phyloP scores from a whole-genome alignment of 306 rosid species.

The Ormosia emarginata region DNA sequence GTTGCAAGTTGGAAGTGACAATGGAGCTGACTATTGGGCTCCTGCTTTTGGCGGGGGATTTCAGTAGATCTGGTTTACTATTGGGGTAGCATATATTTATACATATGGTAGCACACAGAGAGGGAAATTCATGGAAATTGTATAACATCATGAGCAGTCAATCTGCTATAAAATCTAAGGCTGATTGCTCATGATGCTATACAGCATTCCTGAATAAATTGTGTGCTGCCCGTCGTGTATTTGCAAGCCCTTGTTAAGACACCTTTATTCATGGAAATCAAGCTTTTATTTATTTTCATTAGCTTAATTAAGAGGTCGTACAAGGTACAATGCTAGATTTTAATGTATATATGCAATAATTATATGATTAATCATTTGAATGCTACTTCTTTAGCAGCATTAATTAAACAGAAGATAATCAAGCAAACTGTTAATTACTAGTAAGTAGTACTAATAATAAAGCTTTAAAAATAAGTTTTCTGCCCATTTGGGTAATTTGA shows the following conservation, averaged over 20 bases:
- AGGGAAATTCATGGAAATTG: constrained; percentile 41
- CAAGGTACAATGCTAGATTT: constrained; percentile 10
- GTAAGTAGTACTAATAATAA: too few species aligned
- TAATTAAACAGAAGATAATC: neutral
- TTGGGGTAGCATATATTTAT: constrained; percentile 4
- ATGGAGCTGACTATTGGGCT: constrained; percentile 80
- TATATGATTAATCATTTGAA: constrained; percentile 11
- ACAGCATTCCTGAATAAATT: constrained; percentile 34
- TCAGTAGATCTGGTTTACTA: constrained; percentile 21
- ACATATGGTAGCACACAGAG: constrained; percentile 17
- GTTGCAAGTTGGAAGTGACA: constrained; percentile 88
- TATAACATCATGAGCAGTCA: constrained; percentile 94
- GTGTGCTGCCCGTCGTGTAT: constrained; percentile 21
- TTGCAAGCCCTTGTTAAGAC: constrained; percentile 16
- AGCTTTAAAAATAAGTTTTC: too few species aligned
- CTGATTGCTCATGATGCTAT: constrained; percentile 98
- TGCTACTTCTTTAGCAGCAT: constrained; percentile 10
- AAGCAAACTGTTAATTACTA: neutral
- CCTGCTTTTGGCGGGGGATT: constrained; percentile 63
- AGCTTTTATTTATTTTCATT: constrained; percentile 2
- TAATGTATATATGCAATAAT: constrained; percentile 20
- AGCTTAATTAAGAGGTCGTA: constrained; percentile 14
- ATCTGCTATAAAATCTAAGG: constrained; percentile 66
- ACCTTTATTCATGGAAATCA: constrained; percentile 19
- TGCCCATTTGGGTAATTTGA: too few species aligned